Base-by-base conservation (phyloP, 106 monocot genomes). In the Amphibolis antarctica region DNA sequence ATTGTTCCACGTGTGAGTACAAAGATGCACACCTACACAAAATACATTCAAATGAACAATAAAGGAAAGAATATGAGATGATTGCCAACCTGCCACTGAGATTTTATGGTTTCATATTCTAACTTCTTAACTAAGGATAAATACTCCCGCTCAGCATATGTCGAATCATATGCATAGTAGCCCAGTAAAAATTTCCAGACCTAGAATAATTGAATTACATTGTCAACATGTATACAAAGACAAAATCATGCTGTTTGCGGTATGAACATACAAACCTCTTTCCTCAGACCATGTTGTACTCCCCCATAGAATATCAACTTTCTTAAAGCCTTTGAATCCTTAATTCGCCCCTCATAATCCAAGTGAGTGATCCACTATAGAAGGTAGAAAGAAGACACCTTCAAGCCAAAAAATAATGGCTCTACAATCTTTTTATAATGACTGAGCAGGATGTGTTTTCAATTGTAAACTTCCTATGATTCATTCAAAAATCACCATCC, bases 271-370 rank as follows among this genome's bases (percentile, higher is more conserved):
- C 47, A 63, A 66, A 81, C 94, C 86, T 89, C 89, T 74, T 89
- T 86, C 25, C 94, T 75, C 48, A 89, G 48, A 74, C 73, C 68
- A 63, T 69, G 69, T 42, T 89, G 83, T 56, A 94, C 75, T 77
- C 94, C 94, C 55, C 94, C 94, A 60, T 94, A 94, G 71, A 94
- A 94, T 56, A 94, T 82, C 70, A 81, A 79, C 68, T 79, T 86
- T 67, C 71, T 83, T 59, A 94, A 69, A 44, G 76, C 82, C 42
- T 86, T 78, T 61, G 86, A 78, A 80, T 94, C 89, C 69, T 72
- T 62, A 42, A 89, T 62, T 69, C 86, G 70, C 9, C 94, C 94
- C 78, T 94, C 94, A 69, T 73, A 66, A 62, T 94, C 89, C 17
- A 94, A 77, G 60, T 82, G 70, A 55, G 75, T 49, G 31, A 47